Evolutionary conservation across 345 rosid species (phyloP).

Genomic region (Odontarrhena argentea): DNA sequence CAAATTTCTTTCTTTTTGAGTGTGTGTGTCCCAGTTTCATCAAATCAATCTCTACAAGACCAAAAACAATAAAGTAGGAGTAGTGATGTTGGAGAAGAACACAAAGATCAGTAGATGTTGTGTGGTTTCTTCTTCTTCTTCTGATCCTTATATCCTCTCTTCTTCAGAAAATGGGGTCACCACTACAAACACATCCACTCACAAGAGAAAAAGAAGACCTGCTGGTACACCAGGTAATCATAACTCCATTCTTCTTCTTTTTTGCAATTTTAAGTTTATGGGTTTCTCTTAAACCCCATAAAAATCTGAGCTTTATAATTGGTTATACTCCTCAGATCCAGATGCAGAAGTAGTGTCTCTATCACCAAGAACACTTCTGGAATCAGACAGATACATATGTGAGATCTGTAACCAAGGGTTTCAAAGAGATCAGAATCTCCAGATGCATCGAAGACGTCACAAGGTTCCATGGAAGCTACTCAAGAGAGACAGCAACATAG

Average conservation of each 20-base stretch:
- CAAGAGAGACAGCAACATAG: slow-evolving; percentile 65
- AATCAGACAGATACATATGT: slow-evolving; percentile 78
- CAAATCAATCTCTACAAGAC: slow-evolving; percentile 39
- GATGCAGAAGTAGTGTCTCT: slow-evolving; percentile 87
- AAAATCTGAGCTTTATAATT: slow-evolving; percentile 11
- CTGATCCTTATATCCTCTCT: slow-evolving; percentile 50
- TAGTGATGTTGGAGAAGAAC: slow-evolving; percentile 43
- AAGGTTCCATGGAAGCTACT: slow-evolving; percentile 88
- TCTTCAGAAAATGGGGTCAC: slow-evolving; percentile 59
- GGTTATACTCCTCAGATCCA: slow-evolving; percentile 55
- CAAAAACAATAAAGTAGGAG: slow-evolving; percentile 32
- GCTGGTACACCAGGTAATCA: slow-evolving; percentile 87
- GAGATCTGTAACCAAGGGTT: slow-evolving; percentile 95
- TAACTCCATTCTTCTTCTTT: slow-evolving; percentile 27
- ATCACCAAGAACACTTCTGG: slow-evolving; percentile 70
- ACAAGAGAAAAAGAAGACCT: slow-evolving; percentile 77
- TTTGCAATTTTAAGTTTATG: not conserved
- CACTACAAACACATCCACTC: slow-evolving; percentile 45
- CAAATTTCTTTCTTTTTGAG: slow-evolving; percentile 16
- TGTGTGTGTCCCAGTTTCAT: slow-evolving; percentile 34
- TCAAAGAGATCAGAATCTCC: slow-evolving; percentile 86
- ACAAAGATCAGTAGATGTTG: slow-evolving; percentile 38
- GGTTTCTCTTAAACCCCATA: not conserved
- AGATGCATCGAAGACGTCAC: slow-evolving; percentile 85
- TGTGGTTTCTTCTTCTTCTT: slow-evolving; percentile 52